Base-by-base conservation (phyloP, 768 basidiomycete species). In the Boletus sensibilis region DNA sequence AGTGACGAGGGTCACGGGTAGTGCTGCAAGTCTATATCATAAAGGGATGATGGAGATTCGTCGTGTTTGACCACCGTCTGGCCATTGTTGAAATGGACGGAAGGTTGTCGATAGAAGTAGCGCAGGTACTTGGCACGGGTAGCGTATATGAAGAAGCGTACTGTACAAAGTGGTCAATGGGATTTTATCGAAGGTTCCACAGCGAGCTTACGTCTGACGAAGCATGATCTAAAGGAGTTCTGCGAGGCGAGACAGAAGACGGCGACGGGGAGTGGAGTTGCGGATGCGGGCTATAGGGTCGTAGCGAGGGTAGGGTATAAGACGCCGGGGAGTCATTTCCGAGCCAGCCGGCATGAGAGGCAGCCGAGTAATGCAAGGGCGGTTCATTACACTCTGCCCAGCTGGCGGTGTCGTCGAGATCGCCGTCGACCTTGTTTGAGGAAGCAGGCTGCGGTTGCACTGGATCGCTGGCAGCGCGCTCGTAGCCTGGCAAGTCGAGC, bases 401-500 rank as follows among this genome's bases (percentile, higher is more conserved):
- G 50, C 18, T 49, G n/a, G 37, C 46, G 51, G 61, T 1, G 40
- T 61, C 58, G 10, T 71, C 64, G 14, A 63, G 52, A 37, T 61
- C 57, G 23, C 51, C 52, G 56, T 66, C 63, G 14, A 29, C 16
- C 25, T 50, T 63, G 39, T 41, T 38, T 2, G 59, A 38, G 10
- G 56, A 23, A 20, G 57, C 1, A 23, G 57, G 60, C 38, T 58
- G 66, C 4, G 60, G 57, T 21, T 60, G 66, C 0, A 50, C 12
- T 13, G 63, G 64, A 43, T 73, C 63, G 14, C 38, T 59, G 2
- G 50, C 12, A 20, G 61, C 60, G 5, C 50, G 59, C 11, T 72
- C 72, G 52, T 61, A 65, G 20, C 62, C 72, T 0, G 62, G 71
- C 46, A 76, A 21, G 52, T 73, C 76, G 44, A 86, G 74, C 69